Evolutionary conservation across 78 protist genomes (phyloP).

Genomic region (Pigoraptor vietnamica): DNA sequence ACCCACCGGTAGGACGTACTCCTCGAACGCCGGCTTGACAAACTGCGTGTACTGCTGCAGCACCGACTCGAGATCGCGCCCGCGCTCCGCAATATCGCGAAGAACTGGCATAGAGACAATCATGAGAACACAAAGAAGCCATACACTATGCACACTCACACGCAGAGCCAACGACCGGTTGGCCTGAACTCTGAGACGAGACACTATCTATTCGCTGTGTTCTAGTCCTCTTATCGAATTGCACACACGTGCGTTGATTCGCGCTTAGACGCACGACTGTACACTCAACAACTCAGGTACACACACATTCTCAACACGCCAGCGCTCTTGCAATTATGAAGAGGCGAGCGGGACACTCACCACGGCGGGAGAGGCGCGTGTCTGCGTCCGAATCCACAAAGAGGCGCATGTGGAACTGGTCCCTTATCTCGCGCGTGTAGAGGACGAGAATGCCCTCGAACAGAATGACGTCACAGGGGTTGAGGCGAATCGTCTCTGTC

Average conservation of each 20-base stretch:
- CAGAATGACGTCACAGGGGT: slow-evolving; percentile 62
- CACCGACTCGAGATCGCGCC: slow-evolving; percentile 56
- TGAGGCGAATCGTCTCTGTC: slow-evolving; percentile 26
- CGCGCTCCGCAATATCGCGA: slow-evolving; percentile 68
- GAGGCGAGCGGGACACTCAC: slow-evolving; percentile 5
- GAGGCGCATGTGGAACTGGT: slow-evolving; percentile 62
- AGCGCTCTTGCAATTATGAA: not conserved
- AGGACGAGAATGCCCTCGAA: slow-evolving; percentile 73
- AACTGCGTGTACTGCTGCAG: slow-evolving; percentile 58
- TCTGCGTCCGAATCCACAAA: slow-evolving; percentile 80
- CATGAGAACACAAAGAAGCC: not conserved
- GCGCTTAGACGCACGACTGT: too few relatives aligned
- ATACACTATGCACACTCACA: not conserved
- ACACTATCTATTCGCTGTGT: too few relatives aligned
- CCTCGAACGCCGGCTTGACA: slow-evolving; percentile 79
- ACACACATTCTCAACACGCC: too few relatives aligned
- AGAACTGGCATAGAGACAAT: slow-evolving; percentile 29
- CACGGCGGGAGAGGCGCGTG: slow-evolving; percentile 62
- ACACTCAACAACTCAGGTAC: too few relatives aligned
- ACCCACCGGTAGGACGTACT: slow-evolving; percentile 60
- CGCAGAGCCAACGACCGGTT: too few relatives aligned
- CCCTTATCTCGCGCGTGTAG: slow-evolving; percentile 34
- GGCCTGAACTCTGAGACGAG: too few relatives aligned
- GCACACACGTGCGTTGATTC: not conserved
- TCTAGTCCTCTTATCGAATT: too few relatives aligned